phyloP scores from a whole-genome alignment of 2,329 filamentous ascomycete genomes.

The Passalora sequoiae region DNA sequence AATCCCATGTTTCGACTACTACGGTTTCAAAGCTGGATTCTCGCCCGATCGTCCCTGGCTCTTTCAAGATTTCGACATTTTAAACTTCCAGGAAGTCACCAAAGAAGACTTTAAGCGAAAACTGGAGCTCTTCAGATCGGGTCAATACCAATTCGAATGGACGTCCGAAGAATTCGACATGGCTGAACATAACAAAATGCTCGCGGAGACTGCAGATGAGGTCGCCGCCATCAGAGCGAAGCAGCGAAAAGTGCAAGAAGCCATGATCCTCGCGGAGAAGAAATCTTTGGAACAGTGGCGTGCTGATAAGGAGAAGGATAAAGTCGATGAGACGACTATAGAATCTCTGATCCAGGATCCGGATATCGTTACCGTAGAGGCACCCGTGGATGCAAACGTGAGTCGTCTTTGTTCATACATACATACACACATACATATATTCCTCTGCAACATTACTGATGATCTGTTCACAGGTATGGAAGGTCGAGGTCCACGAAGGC shows the following conservation, averaged over 20 bases:
- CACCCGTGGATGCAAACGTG: slow-evolving; percentile 44
- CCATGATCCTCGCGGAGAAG: slow-evolving; percentile 45
- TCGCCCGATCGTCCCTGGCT: slow-evolving; percentile 47
- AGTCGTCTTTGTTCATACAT: too few species aligned
- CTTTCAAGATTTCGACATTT: slow-evolving; percentile 54
- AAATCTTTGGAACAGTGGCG: slow-evolving; percentile 42
- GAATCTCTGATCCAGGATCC: slow-evolving; percentile 43
- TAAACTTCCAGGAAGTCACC: slow-evolving; percentile 51
- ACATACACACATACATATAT: too few species aligned
- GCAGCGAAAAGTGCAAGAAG: slow-evolving; percentile 47
- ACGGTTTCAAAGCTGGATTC: slow-evolving; percentile 50
- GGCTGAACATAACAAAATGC: slow-evolving; percentile 49
- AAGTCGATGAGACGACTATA: slow-evolving; percentile 46
- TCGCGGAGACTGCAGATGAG: slow-evolving; percentile 45
- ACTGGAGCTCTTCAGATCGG: slow-evolving; percentile 47
- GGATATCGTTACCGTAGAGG: slow-evolving; percentile 36
- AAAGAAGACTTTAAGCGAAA: slow-evolving; percentile 49
- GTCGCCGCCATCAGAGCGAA: slow-evolving; percentile 42
- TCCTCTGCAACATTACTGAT: not conserved
- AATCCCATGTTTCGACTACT: slow-evolving; percentile 50
- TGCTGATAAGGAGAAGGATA: slow-evolving; percentile 40
- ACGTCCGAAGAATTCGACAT: slow-evolving; percentile 52
- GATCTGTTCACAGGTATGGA: slow-evolving; percentile 32
- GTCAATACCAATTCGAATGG: slow-evolving; percentile 49
- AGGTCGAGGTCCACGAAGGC: slow-evolving; percentile 39